Percentiles rank a stretch among this genome's conserved stretches.
These are phyloP conservation scores for Fraxinus albicans DNA, from an alignment of 305 asterid species.

Conservation along the genomic window DNA sequence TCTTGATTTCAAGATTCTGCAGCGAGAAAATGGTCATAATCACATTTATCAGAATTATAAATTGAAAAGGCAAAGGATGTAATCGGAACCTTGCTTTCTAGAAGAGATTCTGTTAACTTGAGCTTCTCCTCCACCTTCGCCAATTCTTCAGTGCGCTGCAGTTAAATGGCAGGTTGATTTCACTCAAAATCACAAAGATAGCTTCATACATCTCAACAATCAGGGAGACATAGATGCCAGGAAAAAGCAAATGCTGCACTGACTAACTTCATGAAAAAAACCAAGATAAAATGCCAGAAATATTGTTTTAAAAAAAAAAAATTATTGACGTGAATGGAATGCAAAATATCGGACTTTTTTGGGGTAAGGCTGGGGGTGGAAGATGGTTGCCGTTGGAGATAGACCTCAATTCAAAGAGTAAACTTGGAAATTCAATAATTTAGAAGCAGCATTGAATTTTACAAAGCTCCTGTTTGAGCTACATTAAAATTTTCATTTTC, in stretches of 20 bases:
- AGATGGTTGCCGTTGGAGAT: neutral
- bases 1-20: constrained; percentile 98
- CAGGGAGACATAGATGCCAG: neutral
- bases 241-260: neutral
- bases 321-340: neutral
- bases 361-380: neutral
- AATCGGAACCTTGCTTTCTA: constrained; percentile 82
- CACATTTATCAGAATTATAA: constrained; percentile 9
- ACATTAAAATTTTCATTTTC: no score
- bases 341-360: neutral
- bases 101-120: constrained; percentile 85
- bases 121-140: constrained; percentile 82
- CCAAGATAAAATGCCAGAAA: neutral
- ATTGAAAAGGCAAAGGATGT: constrained; percentile 10
- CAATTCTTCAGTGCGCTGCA: constrained; percentile 87
- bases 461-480: neutral
- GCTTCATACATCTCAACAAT: constrained; percentile 9
- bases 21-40: constrained; percentile 17
- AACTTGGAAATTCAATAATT: neutral
- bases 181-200: constrained; percentile 17
- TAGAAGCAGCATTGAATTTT: neutral
- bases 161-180: constrained; percentile 29
- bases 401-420: neutral
- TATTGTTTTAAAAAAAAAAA: neutral
- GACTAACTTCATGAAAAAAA: neutral